Conservation (phyloP, 73 alveolate genomes). For the Stentor roeselii region DNA sequence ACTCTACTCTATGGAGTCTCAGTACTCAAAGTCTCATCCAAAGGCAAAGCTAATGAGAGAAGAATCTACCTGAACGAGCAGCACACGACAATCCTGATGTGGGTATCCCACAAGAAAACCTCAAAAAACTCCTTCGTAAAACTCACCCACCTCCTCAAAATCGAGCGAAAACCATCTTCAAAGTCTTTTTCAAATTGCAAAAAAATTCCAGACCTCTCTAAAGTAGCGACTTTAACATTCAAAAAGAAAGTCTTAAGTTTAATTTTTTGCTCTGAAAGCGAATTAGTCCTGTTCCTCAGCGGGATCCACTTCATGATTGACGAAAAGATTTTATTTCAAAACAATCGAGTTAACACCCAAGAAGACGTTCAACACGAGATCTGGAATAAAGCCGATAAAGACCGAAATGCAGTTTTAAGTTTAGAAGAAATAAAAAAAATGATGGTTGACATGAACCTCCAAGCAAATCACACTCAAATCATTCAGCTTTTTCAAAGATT, state of each 20-base stretch:
- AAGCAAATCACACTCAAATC: slow-evolving; percentile 54
- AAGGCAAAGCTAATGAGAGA: slow-evolving; percentile 10
- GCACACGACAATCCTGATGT: slow-evolving; percentile 30
- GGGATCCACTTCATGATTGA: slow-evolving; percentile 32
- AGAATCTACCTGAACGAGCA: slow-evolving; percentile 35
- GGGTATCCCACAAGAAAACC: slow-evolving; percentile 34
- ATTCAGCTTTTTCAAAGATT: slow-evolving; percentile 58
- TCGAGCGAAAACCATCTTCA: slow-evolving; percentile 23
- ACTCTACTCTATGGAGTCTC: neutral
- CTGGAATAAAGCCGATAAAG: slow-evolving; percentile 75
- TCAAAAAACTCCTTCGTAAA: slow-evolving; percentile 17
- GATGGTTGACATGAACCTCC: slow-evolving; percentile 71
- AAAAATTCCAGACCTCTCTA: neutral
- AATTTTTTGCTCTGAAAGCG: slow-evolving; percentile 10
- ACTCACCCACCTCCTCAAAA: slow-evolving; percentile 23
- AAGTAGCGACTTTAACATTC: neutral
- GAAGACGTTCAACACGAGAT: slow-evolving; percentile 47
- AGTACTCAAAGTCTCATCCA: neutral
- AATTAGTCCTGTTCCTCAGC: slow-evolving; percentile 31
- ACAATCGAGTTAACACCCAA: neutral
- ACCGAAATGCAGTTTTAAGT: slow-evolving; percentile 59
- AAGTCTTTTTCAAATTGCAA: slow-evolving; percentile 5
- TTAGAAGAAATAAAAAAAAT: slow-evolving; percentile 68
- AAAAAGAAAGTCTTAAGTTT: slow-evolving; percentile 23
- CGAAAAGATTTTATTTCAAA: neutral